Evolutionary conservation across 139 green algal species (phyloP).

Genomic region (Yamagishiella unicocca): DNA sequence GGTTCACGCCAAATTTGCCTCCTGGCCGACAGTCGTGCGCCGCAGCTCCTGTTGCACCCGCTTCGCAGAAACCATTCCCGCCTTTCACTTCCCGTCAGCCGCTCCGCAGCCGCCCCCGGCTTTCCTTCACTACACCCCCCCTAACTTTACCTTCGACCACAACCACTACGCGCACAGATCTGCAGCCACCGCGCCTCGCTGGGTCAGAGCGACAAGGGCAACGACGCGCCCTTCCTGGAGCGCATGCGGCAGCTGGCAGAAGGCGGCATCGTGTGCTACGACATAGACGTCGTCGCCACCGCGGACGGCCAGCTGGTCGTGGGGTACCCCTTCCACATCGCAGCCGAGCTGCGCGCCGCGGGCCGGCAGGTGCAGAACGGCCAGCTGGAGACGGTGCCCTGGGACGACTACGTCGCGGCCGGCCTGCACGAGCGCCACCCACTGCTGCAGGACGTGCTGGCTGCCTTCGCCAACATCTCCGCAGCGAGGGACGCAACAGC

Average conservation of each 20-base stretch:
- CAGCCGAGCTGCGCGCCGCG: neutral
- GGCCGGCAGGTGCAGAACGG: neutral
- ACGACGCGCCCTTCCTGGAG: neutral
- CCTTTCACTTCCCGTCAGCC: neutral
- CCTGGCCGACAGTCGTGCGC: neutral
- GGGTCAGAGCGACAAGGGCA: neutral
- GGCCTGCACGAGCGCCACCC: slow-evolving; percentile 8
- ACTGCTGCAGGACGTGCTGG: slow-evolving; percentile 7
- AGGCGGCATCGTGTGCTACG: neutral
- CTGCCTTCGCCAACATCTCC: neutral
- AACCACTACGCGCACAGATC: neutral
- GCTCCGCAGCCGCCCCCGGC: neutral
- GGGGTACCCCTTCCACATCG: neutral
- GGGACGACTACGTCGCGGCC: slow-evolving; percentile 3
- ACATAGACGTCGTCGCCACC: slow-evolving; percentile 5
- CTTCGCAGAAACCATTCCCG: neutral
- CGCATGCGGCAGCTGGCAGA: neutral
- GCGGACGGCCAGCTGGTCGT: slow-evolving; percentile 31
- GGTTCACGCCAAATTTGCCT: neutral
- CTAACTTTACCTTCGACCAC: neutral
- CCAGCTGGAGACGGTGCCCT: slow-evolving; percentile 15
- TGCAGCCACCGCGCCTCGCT: slow-evolving; percentile 19
- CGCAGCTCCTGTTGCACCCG: neutral
- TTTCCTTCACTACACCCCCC: neutral
- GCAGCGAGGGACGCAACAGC: neutral